Conservation (phyloP, 1,284 basidiomycete genomes). For the Bondarzewia mesenterica region DNA sequence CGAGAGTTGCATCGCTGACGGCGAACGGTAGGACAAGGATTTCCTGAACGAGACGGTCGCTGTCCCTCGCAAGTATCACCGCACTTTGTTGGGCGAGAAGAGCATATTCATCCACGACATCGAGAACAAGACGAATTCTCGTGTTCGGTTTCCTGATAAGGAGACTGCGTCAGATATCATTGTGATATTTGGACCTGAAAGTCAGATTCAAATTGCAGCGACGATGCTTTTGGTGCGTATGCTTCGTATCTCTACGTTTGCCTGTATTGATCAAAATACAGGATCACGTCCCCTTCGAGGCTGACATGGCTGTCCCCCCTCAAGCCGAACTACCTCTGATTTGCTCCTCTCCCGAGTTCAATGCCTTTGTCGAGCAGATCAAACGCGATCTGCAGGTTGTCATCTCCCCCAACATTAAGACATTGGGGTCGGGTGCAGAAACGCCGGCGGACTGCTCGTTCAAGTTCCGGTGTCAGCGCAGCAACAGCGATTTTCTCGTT, state of each 20-base stretch:
- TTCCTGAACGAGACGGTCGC: conserved; percentile 90
- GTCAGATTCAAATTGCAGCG: conserved; percentile 92
- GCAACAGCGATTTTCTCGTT: conserved; percentile 87
- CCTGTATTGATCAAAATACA: conserved; percentile 22
- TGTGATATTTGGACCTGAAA: conserved; percentile 92
- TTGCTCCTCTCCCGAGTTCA: conserved; percentile 74
- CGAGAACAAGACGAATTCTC: conserved; percentile 92
- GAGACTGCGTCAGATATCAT: conserved; percentile 90
- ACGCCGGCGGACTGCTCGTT: conserved; percentile 77
- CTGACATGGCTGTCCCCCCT: conserved; percentile 87
- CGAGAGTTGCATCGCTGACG: conserved; percentile 4
- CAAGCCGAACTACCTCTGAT: conserved; percentile 72
- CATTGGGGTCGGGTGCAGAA: conserved; percentile 33
- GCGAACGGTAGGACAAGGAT: conserved; percentile 75
- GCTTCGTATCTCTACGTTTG: conserved; percentile 8
- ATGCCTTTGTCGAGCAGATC: conserved; percentile 77
- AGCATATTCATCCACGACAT: conserved; percentile 96
- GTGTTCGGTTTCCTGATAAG: conserved; percentile 92
- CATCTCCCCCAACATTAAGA: conserved; percentile 70
- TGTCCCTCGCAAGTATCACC: conserved; percentile 92
- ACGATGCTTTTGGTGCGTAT: conserved; percentile 83
- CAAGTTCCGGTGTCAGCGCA: conserved; percentile 92
- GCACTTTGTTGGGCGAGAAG: conserved; percentile 92
- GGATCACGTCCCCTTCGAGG: conserved; percentile 97
- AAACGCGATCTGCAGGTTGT: conserved; percentile 93